Conservation (phyloP, 345 rosid species). For the Trapa bicornis region DNA sequence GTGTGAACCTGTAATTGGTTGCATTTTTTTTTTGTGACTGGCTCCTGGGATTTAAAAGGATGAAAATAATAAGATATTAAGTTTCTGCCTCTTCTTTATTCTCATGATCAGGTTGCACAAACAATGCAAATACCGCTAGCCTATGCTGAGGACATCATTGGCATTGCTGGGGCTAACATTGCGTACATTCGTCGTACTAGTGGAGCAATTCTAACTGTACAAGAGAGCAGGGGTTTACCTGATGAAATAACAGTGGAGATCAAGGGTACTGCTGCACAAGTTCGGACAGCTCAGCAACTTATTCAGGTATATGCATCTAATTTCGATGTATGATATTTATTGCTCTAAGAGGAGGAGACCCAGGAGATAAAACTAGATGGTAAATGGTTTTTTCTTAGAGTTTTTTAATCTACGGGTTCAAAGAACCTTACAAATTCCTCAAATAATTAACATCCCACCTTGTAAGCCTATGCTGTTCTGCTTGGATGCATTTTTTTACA, state of each 20-base stretch:
- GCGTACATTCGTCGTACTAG: slow-evolving; percentile 62
- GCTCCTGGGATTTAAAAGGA: background rate
- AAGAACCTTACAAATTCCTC: background rate
- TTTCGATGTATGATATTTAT: background rate
- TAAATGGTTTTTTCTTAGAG: too few relatives aligned
- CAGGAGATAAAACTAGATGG: background rate
- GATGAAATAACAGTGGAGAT: slow-evolving; percentile 74
- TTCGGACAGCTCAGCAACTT: slow-evolving; percentile 62
- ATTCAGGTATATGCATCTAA: slow-evolving; percentile 40
- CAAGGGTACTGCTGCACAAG: slow-evolving; percentile 67
- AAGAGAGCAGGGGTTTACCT: slow-evolving; percentile 51
- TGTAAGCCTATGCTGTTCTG: background rate
- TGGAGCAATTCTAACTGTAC: slow-evolving; percentile 57
- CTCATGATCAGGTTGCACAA: slow-evolving; percentile 40
- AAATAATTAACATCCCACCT: background rate
- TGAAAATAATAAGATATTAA: background rate
- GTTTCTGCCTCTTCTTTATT: background rate
- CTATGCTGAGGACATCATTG: slow-evolving; percentile 74
- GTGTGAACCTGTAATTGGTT: background rate
- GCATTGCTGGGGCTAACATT: slow-evolving; percentile 62
- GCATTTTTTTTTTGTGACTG: background rate
- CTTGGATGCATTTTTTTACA: background rate
- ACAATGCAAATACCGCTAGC: slow-evolving; percentile 77
- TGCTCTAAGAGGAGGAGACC: background rate
- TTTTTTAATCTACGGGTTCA: background rate